These are phyloP conservation scores for Viridothelium virens DNA, from an alignment of 495 filamentous ascomycete genomes.

Conservation along the genomic window DNA sequence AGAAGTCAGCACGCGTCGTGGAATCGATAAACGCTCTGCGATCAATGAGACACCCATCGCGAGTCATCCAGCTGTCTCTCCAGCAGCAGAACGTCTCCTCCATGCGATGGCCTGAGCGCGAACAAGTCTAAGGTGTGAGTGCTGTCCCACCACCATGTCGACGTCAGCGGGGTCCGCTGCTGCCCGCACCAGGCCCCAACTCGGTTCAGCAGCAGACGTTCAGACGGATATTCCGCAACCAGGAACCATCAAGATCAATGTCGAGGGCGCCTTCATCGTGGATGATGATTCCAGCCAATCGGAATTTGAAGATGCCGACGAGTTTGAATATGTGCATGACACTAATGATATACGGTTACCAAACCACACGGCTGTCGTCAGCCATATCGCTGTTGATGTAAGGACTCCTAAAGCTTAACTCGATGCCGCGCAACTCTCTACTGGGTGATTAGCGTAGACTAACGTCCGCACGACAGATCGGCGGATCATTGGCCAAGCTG, in stretches of 20 bases:
- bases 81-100: background rate
- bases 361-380: slow-evolving; percentile 85
- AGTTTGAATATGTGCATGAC: slow-evolving; percentile 62
- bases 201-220: slow-evolving; percentile 36
- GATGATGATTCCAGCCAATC: slow-evolving; percentile 56
- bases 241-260: slow-evolving; percentile 84
- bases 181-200: background rate
- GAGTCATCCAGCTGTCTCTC: background rate
- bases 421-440: background rate
- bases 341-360: slow-evolving; percentile 91
- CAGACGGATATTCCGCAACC: slow-evolving; percentile 75
- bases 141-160: background rate
- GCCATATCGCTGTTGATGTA: slow-evolving; percentile 95
- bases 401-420: slow-evolving; percentile 26
- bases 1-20: background rate
- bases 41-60: background rate
- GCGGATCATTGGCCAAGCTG: slow-evolving; percentile 87
- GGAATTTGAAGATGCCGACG: slow-evolving; percentile 41
- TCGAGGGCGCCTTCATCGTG: slow-evolving; percentile 90
- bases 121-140: background rate
- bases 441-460: slow-evolving; percentile 20
- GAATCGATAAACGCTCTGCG: background rate
- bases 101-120: background rate
- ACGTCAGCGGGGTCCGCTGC: slow-evolving; percentile 2
- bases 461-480: slow-evolving; percentile 57